A percentile compares a stretch with the other conserved stretches of the same genome.
phyloP scores from a whole-genome alignment of 495 filamentous ascomycete genomes.

The Viridothelium virens region DNA sequence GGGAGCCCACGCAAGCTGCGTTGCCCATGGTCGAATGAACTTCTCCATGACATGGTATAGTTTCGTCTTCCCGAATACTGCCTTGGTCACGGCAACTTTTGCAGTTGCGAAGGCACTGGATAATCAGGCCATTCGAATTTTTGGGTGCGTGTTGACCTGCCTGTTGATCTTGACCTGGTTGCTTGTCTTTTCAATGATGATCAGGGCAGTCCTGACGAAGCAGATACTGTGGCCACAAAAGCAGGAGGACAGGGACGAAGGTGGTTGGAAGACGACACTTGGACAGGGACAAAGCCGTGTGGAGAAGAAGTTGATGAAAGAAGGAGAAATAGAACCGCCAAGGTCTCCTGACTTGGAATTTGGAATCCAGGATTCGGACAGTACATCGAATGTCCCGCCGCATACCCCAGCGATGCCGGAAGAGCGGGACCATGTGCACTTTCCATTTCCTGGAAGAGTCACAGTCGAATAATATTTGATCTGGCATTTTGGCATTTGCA shows the following conservation, averaged over 20 bases:
- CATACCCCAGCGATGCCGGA: neutral
- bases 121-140: constrained; percentile 52
- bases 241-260: constrained; percentile 57
- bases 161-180: constrained; percentile 61
- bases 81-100: constrained; percentile 27
- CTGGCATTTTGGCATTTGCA: neutral
- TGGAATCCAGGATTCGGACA: neutral
- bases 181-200: constrained; percentile 62
- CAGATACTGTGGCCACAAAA: constrained; percentile 68
- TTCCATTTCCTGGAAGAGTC: neutral
- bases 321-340: neutral
- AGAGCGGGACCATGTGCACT: neutral
- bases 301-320: constrained; percentile 2
- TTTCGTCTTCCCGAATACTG: constrained; percentile 76
- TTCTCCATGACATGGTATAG: constrained; percentile 88
- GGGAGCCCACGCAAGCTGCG: constrained; percentile 66
- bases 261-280: constrained; percentile 41
- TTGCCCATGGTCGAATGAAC: constrained; percentile 50
- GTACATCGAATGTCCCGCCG: neutral
- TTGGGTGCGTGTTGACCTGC: constrained; percentile 58
- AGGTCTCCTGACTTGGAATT: neutral
- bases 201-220: constrained; percentile 54
- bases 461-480: neutral
- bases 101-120: constrained; percentile 43
- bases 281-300: constrained; percentile 18